Evolutionary conservation across 768 basidiomycete genomes (phyloP).

Genomic region (Pseudohyphozyma bogoriensis): DNA sequence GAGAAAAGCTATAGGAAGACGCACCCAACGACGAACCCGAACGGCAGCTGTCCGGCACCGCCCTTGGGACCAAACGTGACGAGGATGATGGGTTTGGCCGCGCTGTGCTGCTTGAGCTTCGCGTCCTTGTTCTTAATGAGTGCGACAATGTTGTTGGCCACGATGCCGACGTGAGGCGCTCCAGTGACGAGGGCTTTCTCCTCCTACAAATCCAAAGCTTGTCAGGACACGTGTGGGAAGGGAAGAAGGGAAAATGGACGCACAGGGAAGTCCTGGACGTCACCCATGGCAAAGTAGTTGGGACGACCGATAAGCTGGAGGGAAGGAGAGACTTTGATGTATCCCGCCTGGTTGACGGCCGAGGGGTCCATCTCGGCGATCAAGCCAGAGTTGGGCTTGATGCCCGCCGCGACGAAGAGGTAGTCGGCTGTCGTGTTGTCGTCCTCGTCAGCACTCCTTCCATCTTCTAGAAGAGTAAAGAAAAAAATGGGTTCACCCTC

Average conservation of each 20-base stretch:
- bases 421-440: slow-evolving; percentile 16
- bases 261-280: slow-evolving; percentile 5
- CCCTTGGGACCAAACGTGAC: slow-evolving; percentile 9
- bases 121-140: background rate
- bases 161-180: background rate
- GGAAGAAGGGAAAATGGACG: background rate
- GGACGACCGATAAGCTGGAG: background rate
- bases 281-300: slow-evolving; percentile 13
- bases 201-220: background rate
- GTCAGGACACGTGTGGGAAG: background rate
- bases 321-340: slow-evolving; percentile 2
- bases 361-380: slow-evolving; percentile 1
- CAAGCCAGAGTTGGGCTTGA: background rate
- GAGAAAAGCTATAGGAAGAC: too few species aligned
- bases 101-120: slow-evolving; percentile 6
- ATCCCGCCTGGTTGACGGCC: background rate
- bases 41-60: slow-evolving; percentile 16
- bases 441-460: too few species aligned
- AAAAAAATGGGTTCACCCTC: slow-evolving; percentile 3
- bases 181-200: background rate
- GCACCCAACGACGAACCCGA: slow-evolving; percentile 9
- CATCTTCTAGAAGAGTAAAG: too few species aligned
- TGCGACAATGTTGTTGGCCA: slow-evolving; percentile 3
- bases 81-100: background rate
- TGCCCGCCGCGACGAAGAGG: slow-evolving; percentile 16